Evolutionary conservation across 768 basidiomycete genomes (phyloP).

Genomic region (Mycena capillaripes): DNA sequence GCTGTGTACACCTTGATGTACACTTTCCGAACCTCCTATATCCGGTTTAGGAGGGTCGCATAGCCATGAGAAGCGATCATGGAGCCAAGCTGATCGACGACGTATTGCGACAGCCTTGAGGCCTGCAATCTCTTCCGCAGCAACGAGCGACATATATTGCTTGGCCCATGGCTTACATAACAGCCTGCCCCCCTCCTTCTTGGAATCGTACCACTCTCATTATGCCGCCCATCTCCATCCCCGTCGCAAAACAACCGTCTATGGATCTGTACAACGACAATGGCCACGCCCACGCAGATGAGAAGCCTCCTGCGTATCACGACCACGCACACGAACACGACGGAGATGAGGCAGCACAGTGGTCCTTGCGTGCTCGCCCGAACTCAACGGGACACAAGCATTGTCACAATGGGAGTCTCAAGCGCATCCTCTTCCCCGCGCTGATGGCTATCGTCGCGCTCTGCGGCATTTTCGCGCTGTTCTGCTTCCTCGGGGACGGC

Average conservation of each 20-base stretch:
- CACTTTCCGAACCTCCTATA: neutral
- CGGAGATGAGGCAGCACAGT: constrained; percentile 7
- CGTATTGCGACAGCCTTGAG: no score
- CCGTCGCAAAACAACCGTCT: constrained; percentile 20
- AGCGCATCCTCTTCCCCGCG: constrained; percentile 52
- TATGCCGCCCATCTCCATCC: constrained; percentile 20
- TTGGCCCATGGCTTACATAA: constrained; percentile 4
- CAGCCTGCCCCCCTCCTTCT: neutral
- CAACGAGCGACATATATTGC: neutral
- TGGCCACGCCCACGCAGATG: neutral
- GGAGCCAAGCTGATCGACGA: neutral
- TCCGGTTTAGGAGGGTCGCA: neutral
- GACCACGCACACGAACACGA: constrained; percentile 8
- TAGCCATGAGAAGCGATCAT: neutral
- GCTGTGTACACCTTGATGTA: no score
- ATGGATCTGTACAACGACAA: constrained; percentile 22
- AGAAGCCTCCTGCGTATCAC: constrained; percentile 20
- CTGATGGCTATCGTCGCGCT: constrained; percentile 48
- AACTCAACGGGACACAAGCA: constrained; percentile 39
- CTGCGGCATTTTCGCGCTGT: constrained; percentile 47
- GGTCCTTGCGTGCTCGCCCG: constrained; percentile 6
- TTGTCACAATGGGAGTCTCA: constrained; percentile 49
- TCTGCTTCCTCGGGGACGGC: constrained; percentile 34
- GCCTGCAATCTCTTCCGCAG: neutral
- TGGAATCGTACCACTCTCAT: constrained; percentile 13